A percentile compares a stretch with the other conserved stretches of the same genome.
Evolutionary conservation across 345 rosid genomes (phyloP).

Genomic region (Boechera divaricarpa): DNA sequence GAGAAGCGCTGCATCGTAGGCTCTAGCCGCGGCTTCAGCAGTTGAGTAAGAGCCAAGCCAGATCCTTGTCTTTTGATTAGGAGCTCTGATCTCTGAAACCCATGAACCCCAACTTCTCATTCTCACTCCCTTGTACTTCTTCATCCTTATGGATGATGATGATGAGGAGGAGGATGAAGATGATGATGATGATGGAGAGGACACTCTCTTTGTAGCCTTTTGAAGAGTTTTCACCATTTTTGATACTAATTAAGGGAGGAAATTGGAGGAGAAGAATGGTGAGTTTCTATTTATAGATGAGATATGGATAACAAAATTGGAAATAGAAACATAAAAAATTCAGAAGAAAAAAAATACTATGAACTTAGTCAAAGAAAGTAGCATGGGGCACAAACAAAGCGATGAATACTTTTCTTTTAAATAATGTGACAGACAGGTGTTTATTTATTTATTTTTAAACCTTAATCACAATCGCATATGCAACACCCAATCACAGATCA

Average conservation of each 20-base stretch:
- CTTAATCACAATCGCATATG: slow-evolving; percentile 40
- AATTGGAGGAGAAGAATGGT: slow-evolving; percentile 28
- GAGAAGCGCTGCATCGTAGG: slow-evolving; percentile 95
- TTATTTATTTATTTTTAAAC: not conserved
- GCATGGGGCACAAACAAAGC: slow-evolving; percentile 42
- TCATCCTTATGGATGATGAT: slow-evolving; percentile 48
- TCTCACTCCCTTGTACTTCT: slow-evolving; percentile 93
- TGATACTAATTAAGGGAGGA: slow-evolving; percentile 26
- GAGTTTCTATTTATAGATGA: slow-evolving; percentile 46
- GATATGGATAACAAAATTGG: slow-evolving; percentile 37
- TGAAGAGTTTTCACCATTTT: slow-evolving; percentile 70
- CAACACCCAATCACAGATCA: slow-evolving; percentile 45
- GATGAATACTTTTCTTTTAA: slow-evolving; percentile 25
- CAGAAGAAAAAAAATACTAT: slow-evolving; percentile 2
- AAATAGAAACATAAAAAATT: slow-evolving; percentile 21
- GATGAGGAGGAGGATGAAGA: slow-evolving; percentile 41
- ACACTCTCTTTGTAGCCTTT: slow-evolving; percentile 48
- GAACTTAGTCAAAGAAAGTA: slow-evolving; percentile 46
- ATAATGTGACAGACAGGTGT: slow-evolving; percentile 36
- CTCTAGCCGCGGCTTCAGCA: slow-evolving; percentile 94
- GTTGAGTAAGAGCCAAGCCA: slow-evolving; percentile 99
- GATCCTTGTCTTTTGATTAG: slow-evolving; percentile 91
- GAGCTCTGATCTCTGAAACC: slow-evolving; percentile 98
- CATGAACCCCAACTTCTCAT: slow-evolving; percentile 99
- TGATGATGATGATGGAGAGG: slow-evolving; percentile 39